Base-by-base conservation (phyloP, 495 filamentous ascomycete species). In the Thozetella sp. region DNA sequence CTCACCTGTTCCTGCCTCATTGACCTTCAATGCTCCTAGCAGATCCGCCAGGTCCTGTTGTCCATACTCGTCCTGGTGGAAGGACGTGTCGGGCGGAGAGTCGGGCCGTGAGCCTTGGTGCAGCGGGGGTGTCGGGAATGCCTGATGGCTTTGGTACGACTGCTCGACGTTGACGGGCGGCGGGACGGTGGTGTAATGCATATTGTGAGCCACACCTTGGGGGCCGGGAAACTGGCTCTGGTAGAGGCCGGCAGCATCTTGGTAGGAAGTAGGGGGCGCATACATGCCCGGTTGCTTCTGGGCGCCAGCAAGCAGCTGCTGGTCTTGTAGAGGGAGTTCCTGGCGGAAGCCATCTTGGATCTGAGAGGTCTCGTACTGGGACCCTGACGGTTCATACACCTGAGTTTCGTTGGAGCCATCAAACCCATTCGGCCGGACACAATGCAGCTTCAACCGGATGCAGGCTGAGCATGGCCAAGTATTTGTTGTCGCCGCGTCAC, bases 391-490 rank as follows among this genome's bases (percentile, higher is more conserved):
- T 30, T 83, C 82, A 56, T 82, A 84, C 2, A 71, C 68, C 22
- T 76, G 73, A 17, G 72, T 55, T 25, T 80, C 83, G 52, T 78
- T 68, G 30, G 79, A 91, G 55, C 90, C 86, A 64, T 98, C 94
- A 68, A 95, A 92, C 51, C 96, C 87, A 55, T 92, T 93, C 2
- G 95, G 95, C 53, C 93, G 93, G 34, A 96, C 89, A 70, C 95
- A 99, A 61, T 94, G 90, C 60, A 97, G 80, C 76, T 97, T 97
- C 55, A 98, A 79, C 52, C 95, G 88, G 53, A 91, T 88, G 71
- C 95, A 99, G 37, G 95, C 92, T 57, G 93, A 93, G 70, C 95
- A 99, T 12, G 95, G 95, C 95, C 95, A 99, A 24, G 93, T 90
- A 75, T 99, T 98, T 19, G 93, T 97, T 22, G 95, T 97, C 22